Base-by-base conservation (phyloP, 805 yeast genomes). In the Wickerhamomyces xylosicus region DNA sequence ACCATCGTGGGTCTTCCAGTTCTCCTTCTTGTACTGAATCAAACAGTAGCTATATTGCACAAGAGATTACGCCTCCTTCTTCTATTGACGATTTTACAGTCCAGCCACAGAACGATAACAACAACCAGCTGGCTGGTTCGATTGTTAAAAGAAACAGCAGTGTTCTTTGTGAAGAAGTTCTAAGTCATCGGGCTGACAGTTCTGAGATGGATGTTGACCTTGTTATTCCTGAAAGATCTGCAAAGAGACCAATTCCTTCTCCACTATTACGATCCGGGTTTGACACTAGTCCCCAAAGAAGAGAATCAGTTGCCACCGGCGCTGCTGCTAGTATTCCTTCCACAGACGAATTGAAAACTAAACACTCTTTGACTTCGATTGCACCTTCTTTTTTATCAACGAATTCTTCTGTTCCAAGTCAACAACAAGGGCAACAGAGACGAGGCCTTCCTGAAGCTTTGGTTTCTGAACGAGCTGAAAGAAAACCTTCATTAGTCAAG, bases 61-160 rank as follows among this genome's bases (percentile, higher is more conserved):
- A 43, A 37, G 58, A 54, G 18, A 49, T 48, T 19, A 51, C 58
- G 5, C 58, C 58, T 5, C 49, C 58, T 16, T 53, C 57, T 1
- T 53, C 57, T 8, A 46, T 53, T 19, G 58, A 54, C 35, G 58
- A 54, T 33, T 37, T 54, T 4, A 45, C 48, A 1, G 31, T 46
- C n/a, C 41, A 38, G n/a, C n/a, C n/a, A n/a, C n/a, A n/a, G 10
- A 20, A 33, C 13, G 10, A 21, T 11, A n/a, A 10, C 28, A 33
- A 37, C 8, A 19, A n/a, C 17, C 7, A 19, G n/a, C 7, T 21
- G 9, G 16, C 18, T n/a, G 18, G 35, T 7, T 18, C 35, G 5
- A 17, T 35, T 7, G 20, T 33, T 2, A 21, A 7, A 6, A 21
- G 10, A 7, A 21, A 21, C 10, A 21, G 10, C 25, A 21, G 25